phyloP scores from a whole-genome alignment of 2,329 filamentous ascomycete genomes.

The Trichoderma guizhouense region DNA sequence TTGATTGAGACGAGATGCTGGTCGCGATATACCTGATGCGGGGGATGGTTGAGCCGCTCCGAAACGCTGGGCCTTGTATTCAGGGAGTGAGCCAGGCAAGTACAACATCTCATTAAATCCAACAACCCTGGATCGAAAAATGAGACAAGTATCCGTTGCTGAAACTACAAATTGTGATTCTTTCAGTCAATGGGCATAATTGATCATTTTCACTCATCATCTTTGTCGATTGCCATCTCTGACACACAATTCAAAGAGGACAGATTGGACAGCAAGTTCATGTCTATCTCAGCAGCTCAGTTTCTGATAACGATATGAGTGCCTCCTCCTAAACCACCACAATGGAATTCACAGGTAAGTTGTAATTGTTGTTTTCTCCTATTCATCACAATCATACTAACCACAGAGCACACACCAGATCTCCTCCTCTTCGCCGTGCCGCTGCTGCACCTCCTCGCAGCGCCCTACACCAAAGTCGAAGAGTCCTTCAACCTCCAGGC shows the following conservation, averaged over 20 bases:
- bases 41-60: constrained; percentile 35
- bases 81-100: too few relatives aligned
- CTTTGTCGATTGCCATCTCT: too few relatives aligned
- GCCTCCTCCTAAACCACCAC: not conserved
- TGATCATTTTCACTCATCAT: not conserved
- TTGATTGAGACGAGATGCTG: not conserved
- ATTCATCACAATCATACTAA: not conserved
- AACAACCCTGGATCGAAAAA: not conserved
- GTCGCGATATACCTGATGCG: constrained; percentile 13
- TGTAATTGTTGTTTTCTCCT: not conserved
- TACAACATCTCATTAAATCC: not conserved
- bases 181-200: too few relatives aligned
- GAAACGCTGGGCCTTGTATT: constrained; percentile 9
- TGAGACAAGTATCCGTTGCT: not conserved
- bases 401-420: constrained; percentile 15
- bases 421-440: constrained; percentile 54
- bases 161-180: not conserved
- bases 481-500: constrained; percentile 98
- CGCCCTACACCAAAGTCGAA: constrained; percentile 95
- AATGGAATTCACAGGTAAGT: constrained; percentile 7
- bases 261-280: not conserved
- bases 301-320: not conserved
- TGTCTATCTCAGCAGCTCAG: not conserved
- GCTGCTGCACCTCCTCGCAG: constrained; percentile 63
- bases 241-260: not conserved